Conservation (phyloP, 2,329 filamentous ascomycete genomes). For the Ophiostoma quercus region DNA sequence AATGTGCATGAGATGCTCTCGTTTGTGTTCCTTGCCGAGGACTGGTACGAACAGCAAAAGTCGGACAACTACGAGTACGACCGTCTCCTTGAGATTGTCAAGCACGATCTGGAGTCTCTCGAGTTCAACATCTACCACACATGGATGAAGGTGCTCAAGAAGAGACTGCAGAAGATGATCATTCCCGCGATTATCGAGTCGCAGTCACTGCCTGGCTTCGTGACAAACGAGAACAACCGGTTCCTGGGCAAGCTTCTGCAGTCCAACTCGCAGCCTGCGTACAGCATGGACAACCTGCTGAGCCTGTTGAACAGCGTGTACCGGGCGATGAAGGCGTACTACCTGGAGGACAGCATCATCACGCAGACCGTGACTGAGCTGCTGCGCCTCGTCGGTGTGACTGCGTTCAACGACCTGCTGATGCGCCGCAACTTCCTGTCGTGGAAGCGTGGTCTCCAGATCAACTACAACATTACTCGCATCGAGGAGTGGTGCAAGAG, state of each 20-base stretch:
- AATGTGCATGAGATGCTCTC: constrained; percentile 99
- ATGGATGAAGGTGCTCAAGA: constrained; percentile 99
- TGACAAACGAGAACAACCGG: constrained; percentile 96
- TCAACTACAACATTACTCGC: constrained; percentile 99
- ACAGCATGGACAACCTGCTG: constrained; percentile 98
- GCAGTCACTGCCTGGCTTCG: constrained; percentile 94
- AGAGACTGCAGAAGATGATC: constrained; percentile 99
- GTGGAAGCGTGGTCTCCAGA: constrained; percentile 98
- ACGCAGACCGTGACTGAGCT: constrained; percentile 94
- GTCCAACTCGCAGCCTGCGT: constrained; percentile 85
- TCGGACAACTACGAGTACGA: constrained; percentile 99
- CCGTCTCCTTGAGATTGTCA: constrained; percentile 93
- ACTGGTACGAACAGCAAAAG: constrained; percentile 99
- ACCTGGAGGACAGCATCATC: constrained; percentile 92
- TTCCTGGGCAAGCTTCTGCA: constrained; percentile 96
- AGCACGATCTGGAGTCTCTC: constrained; percentile 94
- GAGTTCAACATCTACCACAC: constrained; percentile 99
- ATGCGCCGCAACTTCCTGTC: constrained; percentile 98
- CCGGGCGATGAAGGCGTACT: constrained; percentile 98
- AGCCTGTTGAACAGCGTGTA: constrained; percentile 95
- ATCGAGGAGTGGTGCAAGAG: constrained; percentile 99
- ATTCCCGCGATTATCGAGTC: constrained; percentile 99
- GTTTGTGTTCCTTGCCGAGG: constrained; percentile 96
- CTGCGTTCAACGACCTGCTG: constrained; percentile 94
- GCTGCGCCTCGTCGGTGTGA: constrained; percentile 87